A percentile compares a stretch with the other conserved stretches of the same genome.
phyloP scores from a whole-genome alignment of 129 eudicot genomes.

The Rutidosis leptorrhynchoides region DNA sequence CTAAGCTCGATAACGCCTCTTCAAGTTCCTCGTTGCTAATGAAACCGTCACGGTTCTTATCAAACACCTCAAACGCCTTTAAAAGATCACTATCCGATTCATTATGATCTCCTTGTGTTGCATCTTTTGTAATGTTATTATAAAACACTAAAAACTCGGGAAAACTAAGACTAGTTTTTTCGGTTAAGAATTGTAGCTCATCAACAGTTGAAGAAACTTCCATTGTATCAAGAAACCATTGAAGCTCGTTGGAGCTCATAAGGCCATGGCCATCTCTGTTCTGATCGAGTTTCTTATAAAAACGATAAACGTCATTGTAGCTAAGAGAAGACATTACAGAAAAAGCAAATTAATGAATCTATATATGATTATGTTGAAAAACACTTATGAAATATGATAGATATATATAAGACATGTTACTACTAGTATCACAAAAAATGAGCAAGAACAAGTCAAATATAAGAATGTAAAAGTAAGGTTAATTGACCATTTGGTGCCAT shows the following conservation, averaged over 20 bases:
- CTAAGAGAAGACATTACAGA: slow-evolving; percentile 47
- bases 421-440: slow-evolving; percentile 17
- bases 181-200: slow-evolving; percentile 44
- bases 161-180: slow-evolving; percentile 35
- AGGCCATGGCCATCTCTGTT: slow-evolving; percentile 43
- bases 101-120: background rate
- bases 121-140: slow-evolving; percentile 26
- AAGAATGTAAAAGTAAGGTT: slow-evolving; percentile 7
- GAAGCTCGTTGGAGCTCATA: slow-evolving; percentile 55
- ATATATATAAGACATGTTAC: background rate
- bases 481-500: slow-evolving; percentile 25
- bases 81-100: slow-evolving; percentile 39
- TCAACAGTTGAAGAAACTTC: slow-evolving; percentile 39
- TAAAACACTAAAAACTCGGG: slow-evolving; percentile 50
- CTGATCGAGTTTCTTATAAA: slow-evolving; percentile 59
- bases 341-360: background rate
- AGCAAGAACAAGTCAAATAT: slow-evolving; percentile 20
- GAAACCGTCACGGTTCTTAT: slow-evolving; percentile 59
- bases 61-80: slow-evolving; percentile 66
- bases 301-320: slow-evolving; percentile 43
- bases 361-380: slow-evolving; percentile 1
- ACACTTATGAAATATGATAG: background rate
- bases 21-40: slow-evolving; percentile 58
- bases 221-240: slow-evolving; percentile 48
- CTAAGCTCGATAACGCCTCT: slow-evolving; percentile 45